Conservation (phyloP, 495 filamentous ascomycete species). For the Penicillium taxi region DNA sequence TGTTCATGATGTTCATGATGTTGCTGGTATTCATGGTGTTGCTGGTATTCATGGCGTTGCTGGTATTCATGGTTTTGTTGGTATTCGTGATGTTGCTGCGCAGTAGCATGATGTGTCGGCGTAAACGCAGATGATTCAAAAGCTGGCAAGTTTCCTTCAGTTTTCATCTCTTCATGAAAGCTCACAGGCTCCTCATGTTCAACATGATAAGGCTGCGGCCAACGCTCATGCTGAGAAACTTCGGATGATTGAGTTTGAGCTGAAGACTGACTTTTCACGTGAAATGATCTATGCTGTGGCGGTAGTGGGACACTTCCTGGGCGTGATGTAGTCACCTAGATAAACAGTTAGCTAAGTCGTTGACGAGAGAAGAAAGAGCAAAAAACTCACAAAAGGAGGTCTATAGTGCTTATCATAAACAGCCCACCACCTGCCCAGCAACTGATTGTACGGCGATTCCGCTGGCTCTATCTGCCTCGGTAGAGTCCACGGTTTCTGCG, state of each 20-base stretch:
- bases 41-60: neutral
- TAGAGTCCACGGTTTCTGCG: conserved; percentile 79
- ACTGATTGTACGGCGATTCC: conserved; percentile 66
- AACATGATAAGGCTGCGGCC: conserved; percentile 6
- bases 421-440: conserved; percentile 81
- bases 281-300: neutral
- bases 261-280: neutral
- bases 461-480: conserved; percentile 51
- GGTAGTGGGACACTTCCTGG: neutral
- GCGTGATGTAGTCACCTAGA: conserved; percentile 10
- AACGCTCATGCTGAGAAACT: conserved; percentile 2
- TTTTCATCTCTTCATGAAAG: conserved; percentile 5
- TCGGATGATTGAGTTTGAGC: neutral
- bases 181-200: neutral
- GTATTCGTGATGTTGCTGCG: neutral
- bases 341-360: conserved; percentile 6
- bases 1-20: neutral
- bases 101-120: neutral
- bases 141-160: conserved; percentile 3
- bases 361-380: neutral
- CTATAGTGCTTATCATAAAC: conserved; percentile 82
- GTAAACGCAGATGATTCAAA: neutral
- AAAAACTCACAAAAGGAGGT: conserved; percentile 23
- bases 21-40: neutral
- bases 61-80: neutral